These are phyloP conservation scores for Ceratobasidium sp. DNA, from an alignment of 1,284 basidiomycete genomes.

Conservation along the genomic window DNA sequence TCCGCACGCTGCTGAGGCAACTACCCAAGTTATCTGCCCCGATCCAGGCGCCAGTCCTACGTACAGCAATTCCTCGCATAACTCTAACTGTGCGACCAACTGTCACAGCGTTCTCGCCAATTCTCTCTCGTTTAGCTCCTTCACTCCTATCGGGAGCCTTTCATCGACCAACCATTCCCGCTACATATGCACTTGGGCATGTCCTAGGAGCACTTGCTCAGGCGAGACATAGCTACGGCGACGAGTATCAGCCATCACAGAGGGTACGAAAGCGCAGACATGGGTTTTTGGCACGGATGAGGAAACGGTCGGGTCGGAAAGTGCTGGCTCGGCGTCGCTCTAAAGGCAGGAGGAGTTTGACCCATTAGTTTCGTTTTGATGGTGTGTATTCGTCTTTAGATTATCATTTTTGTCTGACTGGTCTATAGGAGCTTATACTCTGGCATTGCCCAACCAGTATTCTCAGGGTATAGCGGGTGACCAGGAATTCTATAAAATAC, in stretches of 20 bases:
- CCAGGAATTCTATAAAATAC: conserved; percentile 15
- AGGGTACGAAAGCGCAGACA: conserved; percentile 88
- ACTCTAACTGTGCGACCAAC: conserved; percentile 7
- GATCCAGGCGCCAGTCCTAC: neutral
- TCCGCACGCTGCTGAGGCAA: conserved; percentile 28
- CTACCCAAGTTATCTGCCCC: neutral
- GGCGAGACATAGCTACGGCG: conserved; percentile 59
- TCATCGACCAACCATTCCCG: conserved; percentile 17
- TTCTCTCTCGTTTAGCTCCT: conserved; percentile 41
- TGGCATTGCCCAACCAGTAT: neutral
- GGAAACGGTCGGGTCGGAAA: conserved; percentile 70
- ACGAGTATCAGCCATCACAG: conserved; percentile 90
- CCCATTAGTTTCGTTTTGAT: conserved; percentile 57
- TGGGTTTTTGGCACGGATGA: conserved; percentile 81
- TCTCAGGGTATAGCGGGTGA: neutral
- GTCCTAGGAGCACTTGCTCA: conserved; percentile 48
- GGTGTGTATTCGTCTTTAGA: neutral
- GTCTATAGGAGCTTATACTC: neutral
- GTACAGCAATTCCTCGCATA: conserved; percentile 1
- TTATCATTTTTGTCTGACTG: neutral
- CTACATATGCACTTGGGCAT: conserved; percentile 38
- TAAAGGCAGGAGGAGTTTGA: conserved; percentile 71
- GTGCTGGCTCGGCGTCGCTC: conserved; percentile 66
- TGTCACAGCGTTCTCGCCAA: conserved; percentile 29
- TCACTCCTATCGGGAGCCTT: conserved; percentile 19